Evolutionary conservation across 2,329 filamentous ascomycete genomes (phyloP).

Genomic region (Balansia obtecta): DNA sequence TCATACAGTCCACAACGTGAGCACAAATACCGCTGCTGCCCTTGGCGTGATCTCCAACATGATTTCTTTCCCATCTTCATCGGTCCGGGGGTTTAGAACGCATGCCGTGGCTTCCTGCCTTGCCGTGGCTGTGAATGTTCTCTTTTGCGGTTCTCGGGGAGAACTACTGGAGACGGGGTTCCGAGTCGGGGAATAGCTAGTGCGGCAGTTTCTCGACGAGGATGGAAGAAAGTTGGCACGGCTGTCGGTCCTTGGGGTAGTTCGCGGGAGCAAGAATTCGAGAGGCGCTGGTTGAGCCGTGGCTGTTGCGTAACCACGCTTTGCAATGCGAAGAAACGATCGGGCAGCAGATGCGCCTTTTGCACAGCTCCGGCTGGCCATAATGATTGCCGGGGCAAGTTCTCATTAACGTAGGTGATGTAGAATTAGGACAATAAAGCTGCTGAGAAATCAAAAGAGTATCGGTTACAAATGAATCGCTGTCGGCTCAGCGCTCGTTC

Average conservation of each 20-base stretch:
- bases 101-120: constrained; percentile 31
- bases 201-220: background rate
- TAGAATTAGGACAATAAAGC: background rate
- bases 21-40: constrained; percentile 56
- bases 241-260: background rate
- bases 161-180: background rate
- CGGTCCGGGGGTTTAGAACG: constrained; percentile 59
- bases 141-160: constrained; percentile 3
- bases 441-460: constrained; percentile 6
- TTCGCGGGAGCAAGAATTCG: constrained; percentile 28
- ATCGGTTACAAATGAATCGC: background rate
- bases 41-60: constrained; percentile 70
- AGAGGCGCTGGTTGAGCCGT: constrained; percentile 17
- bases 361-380: constrained; percentile 23
- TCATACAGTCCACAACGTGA: background rate
- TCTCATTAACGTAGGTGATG: constrained; percentile 1
- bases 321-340: constrained; percentile 29
- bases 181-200: background rate
- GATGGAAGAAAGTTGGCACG: background rate
- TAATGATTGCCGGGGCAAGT: constrained; percentile 8
- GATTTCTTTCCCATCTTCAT: constrained; percentile 80
- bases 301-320: constrained; percentile 19
- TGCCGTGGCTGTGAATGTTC: constrained; percentile 26
- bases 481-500: background rate
- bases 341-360: constrained; percentile 25